Evolutionary conservation across 2,329 filamentous ascomycete genomes (phyloP), one percentile per base, ranked within the genome.

Genomic region (Clarireedia sp.): DNA sequence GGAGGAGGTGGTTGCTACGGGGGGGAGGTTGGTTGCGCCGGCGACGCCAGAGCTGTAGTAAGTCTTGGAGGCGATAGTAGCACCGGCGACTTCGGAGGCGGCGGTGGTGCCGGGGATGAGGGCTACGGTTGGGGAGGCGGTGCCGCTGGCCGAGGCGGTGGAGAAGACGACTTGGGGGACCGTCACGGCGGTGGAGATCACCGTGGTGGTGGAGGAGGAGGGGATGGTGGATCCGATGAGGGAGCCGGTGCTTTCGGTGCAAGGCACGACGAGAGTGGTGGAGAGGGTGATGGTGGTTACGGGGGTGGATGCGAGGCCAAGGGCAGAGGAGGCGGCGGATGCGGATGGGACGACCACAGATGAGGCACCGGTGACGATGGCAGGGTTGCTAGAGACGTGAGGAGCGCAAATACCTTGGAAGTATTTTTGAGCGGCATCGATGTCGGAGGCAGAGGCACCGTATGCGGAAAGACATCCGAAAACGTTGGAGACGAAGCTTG

Each of bases 331-430:
- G 19, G 61, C 48, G 36, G 59, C 56, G 41, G 58, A 33, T 44
- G 80, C 79, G 67, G 82, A 76, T 71, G 85, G 79, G 54, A 77
- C 78, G 2, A 56, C 46, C 10, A 82, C 75, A 40, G 78, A 76
- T 23, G 87, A 82, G 63, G 89, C 83, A 60, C 81, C 83, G 49
- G 87, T 95, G 67, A 89, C 81, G 66, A 97, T 88, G 61, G 79
- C 88, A n/a, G 91, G 90, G 80, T 96, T 96, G 69, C 80, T 65
- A 16, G 79, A 76, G 37, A 89, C 79, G 72, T 86, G 85, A 52
- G 79, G 74, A 56, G 87, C 90, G 75, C 92, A 97, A 73, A 97
- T 89, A 48, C 91, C 91, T 72, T 91, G 86, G 78, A 96, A 86
- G 82, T 89, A 96, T 66, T 81, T 80, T 57, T 94, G 79, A 58